Evolutionary conservation across 495 filamentous ascomycete genomes (phyloP).

Genomic region (Aspergillus olivimuriae): DNA sequence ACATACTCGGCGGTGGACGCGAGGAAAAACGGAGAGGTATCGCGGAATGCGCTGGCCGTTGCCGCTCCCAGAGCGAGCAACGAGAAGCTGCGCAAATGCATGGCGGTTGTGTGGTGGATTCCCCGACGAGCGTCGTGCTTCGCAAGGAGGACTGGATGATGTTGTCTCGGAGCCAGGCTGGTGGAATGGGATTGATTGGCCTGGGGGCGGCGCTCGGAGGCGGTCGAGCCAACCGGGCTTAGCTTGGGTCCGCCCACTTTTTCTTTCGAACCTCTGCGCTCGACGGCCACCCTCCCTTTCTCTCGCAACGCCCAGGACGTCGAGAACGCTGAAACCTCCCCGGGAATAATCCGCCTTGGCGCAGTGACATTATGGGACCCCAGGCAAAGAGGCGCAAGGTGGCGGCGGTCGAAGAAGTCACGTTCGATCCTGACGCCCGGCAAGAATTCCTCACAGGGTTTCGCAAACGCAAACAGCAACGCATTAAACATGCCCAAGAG

Average conservation of each 20-base stretch:
- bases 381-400: slow-evolving; percentile 61
- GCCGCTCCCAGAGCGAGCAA: slow-evolving; percentile 56
- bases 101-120: slow-evolving; percentile 26
- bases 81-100: slow-evolving; percentile 56
- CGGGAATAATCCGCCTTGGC: too few relatives aligned
- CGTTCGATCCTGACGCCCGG: slow-evolving; percentile 70
- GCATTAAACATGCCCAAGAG: slow-evolving; percentile 77
- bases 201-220: slow-evolving; percentile 12
- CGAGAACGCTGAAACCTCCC: too few relatives aligned
- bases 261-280: slow-evolving; percentile 8
- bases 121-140: too few relatives aligned
- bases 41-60: slow-evolving; percentile 63
- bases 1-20: slow-evolving; percentile 71
- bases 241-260: slow-evolving; percentile 7
- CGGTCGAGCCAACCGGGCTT: slow-evolving; percentile 20
- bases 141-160: slow-evolving; percentile 6
- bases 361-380: slow-evolving; percentile 41
- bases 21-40: slow-evolving; percentile 82
- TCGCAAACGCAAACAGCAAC: slow-evolving; percentile 85
- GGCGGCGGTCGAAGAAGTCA: slow-evolving; percentile 65
- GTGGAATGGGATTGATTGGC: slow-evolving; percentile 14
- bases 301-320: too few relatives aligned
- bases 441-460: slow-evolving; percentile 90
- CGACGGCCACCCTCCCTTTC: too few relatives aligned
- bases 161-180: slow-evolving; percentile 17